phyloP scores from a whole-genome alignment of 2,329 filamentous ascomycete species.

The Epichloe baconii region DNA sequence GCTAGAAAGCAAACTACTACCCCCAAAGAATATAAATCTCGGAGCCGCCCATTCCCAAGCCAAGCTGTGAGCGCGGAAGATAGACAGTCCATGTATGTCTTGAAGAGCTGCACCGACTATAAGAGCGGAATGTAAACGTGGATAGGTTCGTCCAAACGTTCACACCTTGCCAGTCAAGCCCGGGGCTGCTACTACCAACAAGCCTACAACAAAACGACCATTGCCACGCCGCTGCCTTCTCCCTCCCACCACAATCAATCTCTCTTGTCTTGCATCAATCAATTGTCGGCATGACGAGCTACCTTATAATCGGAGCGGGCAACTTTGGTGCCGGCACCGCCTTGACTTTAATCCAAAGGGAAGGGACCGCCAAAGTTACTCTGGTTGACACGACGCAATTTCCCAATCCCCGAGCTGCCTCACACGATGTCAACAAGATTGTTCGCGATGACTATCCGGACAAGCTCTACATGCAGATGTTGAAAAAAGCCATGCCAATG shows the following conservation, averaged over 20 bases:
- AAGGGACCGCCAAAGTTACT: conserved; percentile 16
- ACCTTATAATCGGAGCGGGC: conserved; percentile 28
- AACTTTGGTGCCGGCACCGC: conserved; percentile 32
- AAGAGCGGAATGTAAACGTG: background rate
- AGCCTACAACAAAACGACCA: no score
- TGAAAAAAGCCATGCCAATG: conserved; percentile 26
- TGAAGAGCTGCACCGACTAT: background rate
- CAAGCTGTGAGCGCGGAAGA: background rate
- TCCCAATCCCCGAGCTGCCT: conserved; percentile 28
- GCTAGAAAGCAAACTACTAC: background rate
- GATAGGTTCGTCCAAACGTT: background rate
- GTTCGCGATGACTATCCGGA: conserved; percentile 30
- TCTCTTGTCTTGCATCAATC: background rate
- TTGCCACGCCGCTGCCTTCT: no score
- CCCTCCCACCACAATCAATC: no score
- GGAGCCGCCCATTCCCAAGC: background rate
- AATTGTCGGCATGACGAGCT: conserved; percentile 7
- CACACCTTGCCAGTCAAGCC: background rate
- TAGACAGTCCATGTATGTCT: background rate
- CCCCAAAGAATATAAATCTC: conserved; percentile 8
- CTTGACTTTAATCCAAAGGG: conserved; percentile 19
- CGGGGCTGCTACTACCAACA: background rate
- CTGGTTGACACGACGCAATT: conserved; percentile 23
- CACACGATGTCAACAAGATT: conserved; percentile 34
- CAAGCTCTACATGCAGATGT: conserved; percentile 26